Evolutionary conservation across 768 basidiomycete genomes (phyloP), one percentile per base, ranked within the genome.

Genomic region (Cystoderma amianthinum): DNA sequence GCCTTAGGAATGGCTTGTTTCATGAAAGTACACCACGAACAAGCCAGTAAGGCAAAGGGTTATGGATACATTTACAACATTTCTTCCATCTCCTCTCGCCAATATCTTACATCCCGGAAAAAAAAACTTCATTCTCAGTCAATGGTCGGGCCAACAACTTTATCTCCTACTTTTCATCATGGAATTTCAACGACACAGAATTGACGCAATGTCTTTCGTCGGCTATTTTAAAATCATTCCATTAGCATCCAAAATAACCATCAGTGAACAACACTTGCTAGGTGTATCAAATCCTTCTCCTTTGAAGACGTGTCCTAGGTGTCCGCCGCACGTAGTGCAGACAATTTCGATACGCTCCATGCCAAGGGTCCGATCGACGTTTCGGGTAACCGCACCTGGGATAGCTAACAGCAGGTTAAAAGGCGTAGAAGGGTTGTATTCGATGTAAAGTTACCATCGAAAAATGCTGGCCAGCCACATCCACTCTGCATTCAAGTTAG

Each of bases 391-490:
- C 17, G 93, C 90, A 23, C 92, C 93, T 4, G 93, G 93, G 46
- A 95, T 78, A 5, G 92, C 91, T 89, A 17, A n/a, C n/a, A n/a
- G n/a, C n/a, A n/a, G n/a, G n/a, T n/a, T n/a, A n/a, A n/a, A n/a
- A n/a, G n/a, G n/a, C n/a, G n/a, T n/a, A n/a, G n/a, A n/a, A n/a
- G n/a, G n/a, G n/a, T n/a, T n/a, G n/a, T n/a, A n/a, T n/a, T n/a
- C n/a, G n/a, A n/a, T n/a, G n/a, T n/a, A n/a, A n/a, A 18, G 32
- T 20, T 21, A 42, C 86, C 86, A 56, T 95, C 93, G 57, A 85
- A 97, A 73, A 96, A 97, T 1, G 93, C 90, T n/a, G 94, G 93
- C 93, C 93, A 97, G 17, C 93, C 93, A 53, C 90, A 95, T 5
- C 91, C 90, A 44, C 88, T 92, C 73, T 74, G 10, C 37, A 19